A percentile compares a stretch with the other conserved stretches of the same genome.
Conservation (phyloP, 257 asterid species). For the Catharanthus roseus region DNA sequence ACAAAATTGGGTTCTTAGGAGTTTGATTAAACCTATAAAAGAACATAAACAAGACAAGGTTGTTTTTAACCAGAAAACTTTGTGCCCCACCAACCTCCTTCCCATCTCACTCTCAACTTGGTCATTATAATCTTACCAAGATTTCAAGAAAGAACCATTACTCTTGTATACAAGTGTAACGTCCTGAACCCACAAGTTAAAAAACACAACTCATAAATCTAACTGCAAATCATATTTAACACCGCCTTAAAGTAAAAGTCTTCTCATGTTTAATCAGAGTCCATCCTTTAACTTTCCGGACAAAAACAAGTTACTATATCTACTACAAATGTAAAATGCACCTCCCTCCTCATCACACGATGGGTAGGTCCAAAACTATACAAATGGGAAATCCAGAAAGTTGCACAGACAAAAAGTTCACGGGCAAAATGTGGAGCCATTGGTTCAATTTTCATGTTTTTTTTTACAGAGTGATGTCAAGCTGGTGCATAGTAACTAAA, state of each 20-base stretch:
- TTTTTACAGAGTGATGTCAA: conserved; percentile 12
- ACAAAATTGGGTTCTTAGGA: neutral
- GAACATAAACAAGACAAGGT: conserved; percentile 11
- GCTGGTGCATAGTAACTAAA: conserved; percentile 14
- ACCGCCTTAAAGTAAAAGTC: too few relatives aligned
- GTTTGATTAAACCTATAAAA: conserved; percentile 19
- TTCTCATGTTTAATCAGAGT: too few relatives aligned
- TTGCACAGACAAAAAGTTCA: conserved; percentile 7
- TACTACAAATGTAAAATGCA: conserved; percentile 14
- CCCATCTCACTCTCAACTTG: neutral
- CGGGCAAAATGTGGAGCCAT: neutral
- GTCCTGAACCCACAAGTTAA: too few relatives aligned
- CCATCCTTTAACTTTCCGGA: too few relatives aligned
- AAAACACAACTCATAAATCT: too few relatives aligned
- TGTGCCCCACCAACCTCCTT: conserved; percentile 1
- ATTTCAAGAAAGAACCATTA: too few relatives aligned
- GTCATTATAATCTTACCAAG: too few relatives aligned
- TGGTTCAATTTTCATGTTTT: conserved; percentile 9
- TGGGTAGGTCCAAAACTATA: conserved; percentile 15
- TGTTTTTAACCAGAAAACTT: conserved; percentile 23
- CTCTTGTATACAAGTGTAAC: too few relatives aligned
- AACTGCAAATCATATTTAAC: too few relatives aligned
- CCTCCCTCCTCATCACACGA: conserved; percentile 13
- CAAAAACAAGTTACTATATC: too few relatives aligned
- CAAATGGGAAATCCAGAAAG: conserved; percentile 18